These are phyloP conservation scores for Scedosporium boydii DNA, from an alignment of 2,329 filamentous ascomycete species.

Conservation along the genomic window DNA sequence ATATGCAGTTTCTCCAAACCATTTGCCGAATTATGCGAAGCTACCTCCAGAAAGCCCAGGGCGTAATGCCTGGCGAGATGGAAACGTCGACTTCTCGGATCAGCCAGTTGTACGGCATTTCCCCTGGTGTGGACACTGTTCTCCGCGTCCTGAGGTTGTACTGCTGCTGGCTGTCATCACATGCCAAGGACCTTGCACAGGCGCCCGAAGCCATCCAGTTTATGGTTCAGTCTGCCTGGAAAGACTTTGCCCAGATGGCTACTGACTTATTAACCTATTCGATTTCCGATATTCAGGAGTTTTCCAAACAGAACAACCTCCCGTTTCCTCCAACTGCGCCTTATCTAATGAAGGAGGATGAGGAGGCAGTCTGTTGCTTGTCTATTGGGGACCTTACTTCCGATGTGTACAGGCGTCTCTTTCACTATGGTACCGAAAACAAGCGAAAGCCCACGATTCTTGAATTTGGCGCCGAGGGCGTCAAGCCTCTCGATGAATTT, in stretches of 20 bases:
- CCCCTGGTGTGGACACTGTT: conserved; percentile 7
- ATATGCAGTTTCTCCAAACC: conserved; percentile 2
- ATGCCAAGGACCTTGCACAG: conserved; percentile 5
- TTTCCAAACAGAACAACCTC: background rate
- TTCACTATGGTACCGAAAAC: background rate
- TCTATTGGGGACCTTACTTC: conserved; percentile 7
- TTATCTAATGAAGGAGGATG: conserved; percentile 10
- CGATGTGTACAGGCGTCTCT: conserved; percentile 2
- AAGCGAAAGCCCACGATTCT: conserved; percentile 4
- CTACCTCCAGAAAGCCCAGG: conserved; percentile 1
- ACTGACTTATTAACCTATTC: conserved; percentile 9
- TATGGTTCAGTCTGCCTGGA: conserved; percentile 5
- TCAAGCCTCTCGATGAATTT: background rate
- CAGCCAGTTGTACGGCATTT: background rate
- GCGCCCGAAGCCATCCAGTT: background rate
- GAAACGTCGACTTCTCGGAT: background rate
- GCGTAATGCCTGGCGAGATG: conserved; percentile 5
- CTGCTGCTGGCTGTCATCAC: conserved; percentile 10
- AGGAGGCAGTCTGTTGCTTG: conserved; percentile 6
- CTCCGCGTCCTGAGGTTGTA: conserved; percentile 10
- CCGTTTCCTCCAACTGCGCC: conserved; percentile 6
- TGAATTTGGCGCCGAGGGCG: background rate
- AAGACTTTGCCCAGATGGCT: conserved; percentile 9
- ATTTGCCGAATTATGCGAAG: background rate
- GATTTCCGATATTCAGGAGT: conserved; percentile 5